Evolutionary conservation across 768 basidiomycete species (phyloP), one percentile per base, ranked within the genome.

Genomic region (Lepiota brunneoincarnata): DNA sequence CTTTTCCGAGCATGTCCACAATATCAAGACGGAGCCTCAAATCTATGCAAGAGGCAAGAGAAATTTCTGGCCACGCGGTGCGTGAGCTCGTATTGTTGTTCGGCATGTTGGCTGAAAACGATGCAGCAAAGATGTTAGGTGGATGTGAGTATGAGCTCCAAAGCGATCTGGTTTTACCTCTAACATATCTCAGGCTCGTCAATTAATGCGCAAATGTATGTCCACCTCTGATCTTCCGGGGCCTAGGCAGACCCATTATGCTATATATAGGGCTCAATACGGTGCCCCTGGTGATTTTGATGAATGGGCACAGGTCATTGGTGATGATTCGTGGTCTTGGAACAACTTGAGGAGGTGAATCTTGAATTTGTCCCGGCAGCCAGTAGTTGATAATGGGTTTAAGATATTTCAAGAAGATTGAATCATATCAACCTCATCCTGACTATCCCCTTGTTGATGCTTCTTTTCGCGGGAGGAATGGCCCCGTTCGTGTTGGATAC

Each of bases 281-380:
- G 86, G 86, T 4, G 78, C 85, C 6, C 83, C 87, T 2, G 79
- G 81, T 1, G 87, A 90, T 62, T 89, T 82, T 59, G 84, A 89
- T 59, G 76, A 88, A 63, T 87, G 84, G 79, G 83, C 81, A 1
- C 51, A 64, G 0, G 69, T 81, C 21, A 75, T 73, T 11, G 79
- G 75, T 4, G 83, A 87, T 42, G 69, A 78, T 14, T 77, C 78
- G 7, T 90, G 85, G 85, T 67, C 79, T n/a, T 84, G 76, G 73
- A 72, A 78, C 50, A 75, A 81, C 45, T 70, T 89, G 51, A 67
- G 72, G 46, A 61, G 69, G 83, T 82, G 58, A 36, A 65, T 57
- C 15, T 17, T 31, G 35, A 12, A 34, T 18, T 11, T 74, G 34
- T 12, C 18, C 26, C 2, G 24, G 42, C 26, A 51, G 11, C 48